Evolutionary conservation across 169 alveolate species (phyloP).

Genomic region (Cryptosporidium sp.): DNA sequence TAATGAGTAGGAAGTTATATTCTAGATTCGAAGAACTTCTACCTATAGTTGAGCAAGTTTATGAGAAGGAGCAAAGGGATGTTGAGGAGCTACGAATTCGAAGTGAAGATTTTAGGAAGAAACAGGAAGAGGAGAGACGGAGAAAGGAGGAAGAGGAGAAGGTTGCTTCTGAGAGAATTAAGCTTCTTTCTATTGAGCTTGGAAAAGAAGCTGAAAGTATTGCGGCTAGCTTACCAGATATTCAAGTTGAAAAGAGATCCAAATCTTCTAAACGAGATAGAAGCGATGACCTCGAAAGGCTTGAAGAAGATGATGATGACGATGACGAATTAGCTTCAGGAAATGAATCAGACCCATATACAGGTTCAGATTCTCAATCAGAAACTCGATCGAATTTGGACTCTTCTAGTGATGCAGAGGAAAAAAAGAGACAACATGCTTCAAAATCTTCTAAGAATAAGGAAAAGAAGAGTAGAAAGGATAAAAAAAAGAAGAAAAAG

Average conservation of each 20-base stretch:
- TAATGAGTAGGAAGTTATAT: constrained; percentile 61
- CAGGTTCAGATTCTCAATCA: background rate
- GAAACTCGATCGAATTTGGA: background rate
- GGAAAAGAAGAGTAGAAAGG: background rate
- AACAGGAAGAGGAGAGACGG: constrained; percentile 58
- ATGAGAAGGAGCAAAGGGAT: constrained; percentile 73
- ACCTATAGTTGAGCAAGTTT: constrained; percentile 73
- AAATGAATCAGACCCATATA: background rate
- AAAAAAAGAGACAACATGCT: background rate
- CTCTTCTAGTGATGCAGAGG: background rate
- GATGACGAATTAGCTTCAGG: background rate
- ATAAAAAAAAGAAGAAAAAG: background rate
- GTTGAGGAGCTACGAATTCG: constrained; percentile 58
- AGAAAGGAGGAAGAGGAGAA: constrained; percentile 49
- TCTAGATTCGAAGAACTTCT: constrained; percentile 69
- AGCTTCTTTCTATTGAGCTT: constrained; percentile 58
- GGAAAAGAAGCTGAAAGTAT: constrained; percentile 71
- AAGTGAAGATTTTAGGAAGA: constrained; percentile 71
- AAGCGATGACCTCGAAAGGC: background rate
- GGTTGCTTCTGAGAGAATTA: constrained; percentile 47
- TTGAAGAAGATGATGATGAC: background rate
- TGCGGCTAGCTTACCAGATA: constrained; percentile 67
- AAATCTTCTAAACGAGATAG: constrained; percentile 15
- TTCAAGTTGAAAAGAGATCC: constrained; percentile 6
- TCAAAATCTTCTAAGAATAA: background rate